Conservation (phyloP, 352 stramenopile species). For the Pythium phragmitis region DNA sequence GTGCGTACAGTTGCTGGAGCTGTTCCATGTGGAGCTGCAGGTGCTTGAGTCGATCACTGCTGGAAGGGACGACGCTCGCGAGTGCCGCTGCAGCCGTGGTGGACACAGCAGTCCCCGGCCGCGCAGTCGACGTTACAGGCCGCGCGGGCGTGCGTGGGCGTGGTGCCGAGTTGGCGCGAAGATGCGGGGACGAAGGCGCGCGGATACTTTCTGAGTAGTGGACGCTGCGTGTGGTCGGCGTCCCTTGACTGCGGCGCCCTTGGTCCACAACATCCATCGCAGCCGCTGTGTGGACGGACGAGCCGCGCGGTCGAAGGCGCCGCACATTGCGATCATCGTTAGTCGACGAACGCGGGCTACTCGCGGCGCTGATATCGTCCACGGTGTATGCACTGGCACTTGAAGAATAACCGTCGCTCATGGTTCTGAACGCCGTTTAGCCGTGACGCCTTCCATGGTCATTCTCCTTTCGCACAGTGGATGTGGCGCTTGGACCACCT, state of each 20-base stretch:
- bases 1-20: conserved; percentile 43
- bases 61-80: conserved; percentile 15
- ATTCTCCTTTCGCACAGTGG: background rate
- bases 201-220: conserved; percentile 1
- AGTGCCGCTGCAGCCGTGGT: conserved; percentile 10
- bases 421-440: background rate
- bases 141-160: conserved; percentile 6
- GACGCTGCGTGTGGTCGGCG: conserved; percentile 13
- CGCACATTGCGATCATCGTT: background rate
- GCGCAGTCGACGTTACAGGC: background rate
- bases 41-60: conserved; percentile 35
- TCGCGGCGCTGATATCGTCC: background rate
- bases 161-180: background rate
- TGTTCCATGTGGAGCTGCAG: conserved; percentile 54
- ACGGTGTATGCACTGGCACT: background rate
- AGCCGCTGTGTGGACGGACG: conserved; percentile 21
- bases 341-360: background rate
- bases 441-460: background rate
- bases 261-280: conserved; percentile 14
- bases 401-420: background rate
- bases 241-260: background rate
- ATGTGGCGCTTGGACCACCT: background rate
- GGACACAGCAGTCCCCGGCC: conserved; percentile 6
- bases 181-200: background rate
- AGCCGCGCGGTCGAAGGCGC: conserved; percentile 6